Evolutionary conservation across 2,329 filamentous ascomycete genomes (phyloP), one percentile per base, ranked within the genome.

Genomic region (Ceratocystis papillata): DNA sequence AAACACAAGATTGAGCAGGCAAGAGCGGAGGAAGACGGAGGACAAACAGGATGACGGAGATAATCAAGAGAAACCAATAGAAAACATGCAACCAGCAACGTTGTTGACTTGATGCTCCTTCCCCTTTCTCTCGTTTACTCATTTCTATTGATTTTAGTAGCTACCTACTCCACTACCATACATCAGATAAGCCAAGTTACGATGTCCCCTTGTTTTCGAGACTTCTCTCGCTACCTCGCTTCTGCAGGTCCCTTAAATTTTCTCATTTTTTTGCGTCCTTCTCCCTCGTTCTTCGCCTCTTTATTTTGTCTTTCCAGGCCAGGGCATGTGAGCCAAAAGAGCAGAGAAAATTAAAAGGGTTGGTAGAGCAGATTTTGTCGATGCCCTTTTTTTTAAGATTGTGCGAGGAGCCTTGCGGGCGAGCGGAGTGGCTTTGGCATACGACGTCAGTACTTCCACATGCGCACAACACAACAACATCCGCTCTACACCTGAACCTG

Each of bases 191-290:
- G 37, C 37, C 8, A 33, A 33, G 28, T n/a, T 30, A 15, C 55
- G 25, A 30, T 59, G 55, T 37, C 17, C 28, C 28, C 55, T 59
- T 59, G 55, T 59, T 37, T 30, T 59, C 12, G 30, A 20, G 55
- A 30, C 22, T n/a, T 59, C n/a, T n/a, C n/a, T 33, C 55, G 55
- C 55, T 17, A 30, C 30, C n/a, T 59, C 55, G 55, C 55, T 59
- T 59, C 55, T 59, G 55, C 55, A 59, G 55, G 55, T 59, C 55
- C 55, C 28, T 37, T n/a, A 8, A 20, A 8, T 37, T 59, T 37
- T 37, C 2, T 55, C 6, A 3, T 57, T 57, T 17, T 57, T 57
- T 57, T 57, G 28, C 3, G 28, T n/a, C 12, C 17, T 30, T 57
- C 25, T 55, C 17, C 5, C 8, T 17, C 15, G 22, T 55, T 8